Evolutionary conservation across 495 filamentous ascomycete species (phyloP).

Genomic region (Trichocladium uniseriatum): DNA sequence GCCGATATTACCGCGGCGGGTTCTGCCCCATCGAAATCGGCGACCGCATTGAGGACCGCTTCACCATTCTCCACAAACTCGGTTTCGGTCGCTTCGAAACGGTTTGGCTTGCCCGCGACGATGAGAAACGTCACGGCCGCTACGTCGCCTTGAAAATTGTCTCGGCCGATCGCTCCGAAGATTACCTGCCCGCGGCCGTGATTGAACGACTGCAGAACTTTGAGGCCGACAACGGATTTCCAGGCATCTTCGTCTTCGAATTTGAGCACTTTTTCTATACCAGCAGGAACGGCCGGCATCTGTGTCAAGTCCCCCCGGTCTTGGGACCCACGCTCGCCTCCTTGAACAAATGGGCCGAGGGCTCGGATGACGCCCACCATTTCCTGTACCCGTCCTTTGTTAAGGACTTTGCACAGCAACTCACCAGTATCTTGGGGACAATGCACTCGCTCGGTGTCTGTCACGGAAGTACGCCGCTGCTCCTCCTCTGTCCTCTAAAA

Average conservation of each 20-base stretch:
- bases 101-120: constrained; percentile 1
- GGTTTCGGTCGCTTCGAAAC: constrained; percentile 3
- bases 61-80: constrained; percentile 6
- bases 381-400: neutral
- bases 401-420: neutral
- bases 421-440: neutral
- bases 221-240: neutral
- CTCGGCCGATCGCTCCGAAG: neutral
- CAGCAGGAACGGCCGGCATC: neutral
- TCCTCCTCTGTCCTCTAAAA: neutral
- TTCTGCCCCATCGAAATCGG: constrained; percentile 3
- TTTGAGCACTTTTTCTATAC: constrained; percentile 1
- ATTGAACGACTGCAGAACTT: too few species aligned
- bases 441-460: constrained; percentile 4
- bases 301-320: constrained; percentile 1
- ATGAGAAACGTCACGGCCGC: neutral
- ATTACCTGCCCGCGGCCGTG: neutral
- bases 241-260: neutral
- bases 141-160: constrained; percentile 4
- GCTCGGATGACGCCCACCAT: too few species aligned
- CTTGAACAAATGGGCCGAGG: neutral
- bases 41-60: constrained; percentile 13
- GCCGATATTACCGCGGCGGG: too few species aligned
- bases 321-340: neutral
- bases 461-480: constrained; percentile 3